These are phyloP conservation scores for Rosa multiflora DNA, from an alignment of 306 rosid species.

Conservation along the genomic window DNA sequence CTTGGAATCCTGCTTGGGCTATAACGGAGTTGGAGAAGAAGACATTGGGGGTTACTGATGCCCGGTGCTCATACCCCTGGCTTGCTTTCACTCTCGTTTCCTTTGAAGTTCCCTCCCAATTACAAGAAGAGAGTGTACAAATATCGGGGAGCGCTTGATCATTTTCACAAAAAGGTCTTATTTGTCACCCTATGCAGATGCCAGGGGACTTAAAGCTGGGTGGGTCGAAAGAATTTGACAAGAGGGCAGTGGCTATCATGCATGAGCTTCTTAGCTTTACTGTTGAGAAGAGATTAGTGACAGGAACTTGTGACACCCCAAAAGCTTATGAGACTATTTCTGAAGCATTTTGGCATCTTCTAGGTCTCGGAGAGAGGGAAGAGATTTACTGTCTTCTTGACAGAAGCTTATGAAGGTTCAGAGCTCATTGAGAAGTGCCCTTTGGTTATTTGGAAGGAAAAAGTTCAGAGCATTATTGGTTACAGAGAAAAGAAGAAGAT, in stretches of 20 bases:
- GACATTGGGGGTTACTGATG: slow-evolving; percentile 31
- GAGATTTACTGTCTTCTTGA: slow-evolving; percentile 79
- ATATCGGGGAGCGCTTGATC: slow-evolving; percentile 56
- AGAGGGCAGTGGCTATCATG: slow-evolving; percentile 88
- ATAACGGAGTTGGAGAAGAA: slow-evolving; percentile 80
- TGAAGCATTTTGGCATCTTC: slow-evolving; percentile 82
- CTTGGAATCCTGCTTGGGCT: slow-evolving; percentile 80
- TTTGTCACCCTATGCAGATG: slow-evolving; percentile 88
- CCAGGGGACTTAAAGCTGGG: slow-evolving; percentile 59
- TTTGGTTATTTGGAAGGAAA: slow-evolving; percentile 74
- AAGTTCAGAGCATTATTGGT: slow-evolving; percentile 44
- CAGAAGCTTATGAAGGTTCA: slow-evolving; percentile 68
- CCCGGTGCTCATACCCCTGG: slow-evolving; percentile 37
- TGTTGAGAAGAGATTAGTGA: slow-evolving; percentile 75
- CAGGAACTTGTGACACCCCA: slow-evolving; percentile 85
- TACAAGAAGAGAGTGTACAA: slow-evolving; percentile 49
- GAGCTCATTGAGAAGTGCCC: slow-evolving; percentile 79
- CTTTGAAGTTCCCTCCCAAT: slow-evolving; percentile 68
- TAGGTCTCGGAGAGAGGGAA: slow-evolving; percentile 94
- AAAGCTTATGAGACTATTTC: slow-evolving; percentile 82
- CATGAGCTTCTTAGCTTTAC: slow-evolving; percentile 84
- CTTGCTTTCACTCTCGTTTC: slow-evolving; percentile 47
- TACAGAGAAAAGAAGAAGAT: slow-evolving; percentile 68
- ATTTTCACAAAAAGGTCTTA: slow-evolving; percentile 68
- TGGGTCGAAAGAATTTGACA: slow-evolving; percentile 78